A percentile compares a stretch with the other conserved stretches of the same genome.
Evolutionary conservation across 768 basidiomycete species (phyloP).

Genomic region (Lenzites betulinus): DNA sequence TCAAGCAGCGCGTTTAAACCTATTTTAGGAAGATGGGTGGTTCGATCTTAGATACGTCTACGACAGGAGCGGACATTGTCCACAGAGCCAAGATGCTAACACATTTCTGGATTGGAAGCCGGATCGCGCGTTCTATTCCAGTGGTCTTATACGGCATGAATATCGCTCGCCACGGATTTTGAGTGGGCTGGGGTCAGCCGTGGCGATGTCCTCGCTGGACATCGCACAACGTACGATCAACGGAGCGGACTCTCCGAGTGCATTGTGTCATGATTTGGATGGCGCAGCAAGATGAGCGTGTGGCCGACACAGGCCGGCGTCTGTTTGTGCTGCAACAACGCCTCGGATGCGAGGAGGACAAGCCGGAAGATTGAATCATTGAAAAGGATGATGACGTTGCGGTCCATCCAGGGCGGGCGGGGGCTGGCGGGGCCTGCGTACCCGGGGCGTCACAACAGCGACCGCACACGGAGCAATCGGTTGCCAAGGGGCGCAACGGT

Average conservation of each 20-base stretch:
- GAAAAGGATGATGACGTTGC: constrained; percentile 12
- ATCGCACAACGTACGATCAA: neutral
- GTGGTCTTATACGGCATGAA: neutral
- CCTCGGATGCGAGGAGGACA: constrained; percentile 3
- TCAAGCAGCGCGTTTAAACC: neutral
- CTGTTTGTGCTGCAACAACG: neutral
- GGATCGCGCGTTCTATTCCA: neutral
- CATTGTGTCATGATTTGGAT: neutral
- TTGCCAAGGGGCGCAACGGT: constrained; percentile 12
- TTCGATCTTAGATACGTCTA: constrained; percentile 6
- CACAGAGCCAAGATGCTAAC: constrained; percentile 1
- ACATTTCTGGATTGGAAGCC: constrained; percentile 1
- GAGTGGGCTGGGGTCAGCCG: neutral
- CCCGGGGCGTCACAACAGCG: constrained; percentile 11
- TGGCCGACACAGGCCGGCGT: neutral
- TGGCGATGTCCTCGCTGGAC: neutral
- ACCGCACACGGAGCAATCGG: constrained; percentile 17
- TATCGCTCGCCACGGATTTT: no score
- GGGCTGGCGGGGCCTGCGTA: constrained; percentile 3
- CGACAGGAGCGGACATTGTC: constrained; percentile 9
- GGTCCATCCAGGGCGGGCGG: constrained; percentile 14
- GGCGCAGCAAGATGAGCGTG: neutral
- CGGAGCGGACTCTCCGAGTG: neutral
- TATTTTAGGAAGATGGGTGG: neutral
- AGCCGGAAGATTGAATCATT: constrained; percentile 9